Evolutionary conservation across 768 basidiomycete genomes (phyloP), one percentile per base, ranked within the genome.

Genomic region (Serendipita vermifera): DNA sequence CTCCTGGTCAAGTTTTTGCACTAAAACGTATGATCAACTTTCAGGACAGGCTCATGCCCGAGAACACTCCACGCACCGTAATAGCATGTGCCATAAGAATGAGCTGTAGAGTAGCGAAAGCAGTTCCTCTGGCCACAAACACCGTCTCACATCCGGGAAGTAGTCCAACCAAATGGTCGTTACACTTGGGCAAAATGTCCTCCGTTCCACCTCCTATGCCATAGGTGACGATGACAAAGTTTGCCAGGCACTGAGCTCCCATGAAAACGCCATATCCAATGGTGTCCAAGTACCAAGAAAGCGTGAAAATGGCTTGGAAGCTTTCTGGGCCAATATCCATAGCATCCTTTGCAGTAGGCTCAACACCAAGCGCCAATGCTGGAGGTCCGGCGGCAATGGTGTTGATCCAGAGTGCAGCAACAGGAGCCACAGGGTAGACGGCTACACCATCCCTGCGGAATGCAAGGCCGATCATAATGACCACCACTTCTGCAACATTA

Each of bases 401-500:
- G 57, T 55, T 59, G 57, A 62, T 59, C 63, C 65, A 71, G 3
- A 70, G 62, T 20, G 67, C 72, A 9, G 70, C 73, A 14, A 79
- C 69, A 5, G 78, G 78, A 32, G 75, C 75, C 13, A 81, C 66
- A 6, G 80, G 81, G 67, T 80, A 81, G 26, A 80, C 76, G 14
- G 76, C 75, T 31, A 68, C 63, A 0, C 69, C 69, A 43, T 71
- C 66, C 7, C 67, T 63, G 59, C 80, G 77, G 69, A 81, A 81
- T 9, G 74, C 75, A 15, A 81, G 70, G 5, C 80, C 80, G 56
- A 81, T 69, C 57, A 80, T 68, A 36, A 82, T 64, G 3, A 78
- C 69, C 4, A 78, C 62, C 5, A 77, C 77, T 67, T 80, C 76
- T 13, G 74, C 77, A 15, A 82, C 68, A 57, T 82, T 80, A 36